phyloP scores from a whole-genome alignment of 116 monocot species.

The Trichopus zeylanicus region DNA sequence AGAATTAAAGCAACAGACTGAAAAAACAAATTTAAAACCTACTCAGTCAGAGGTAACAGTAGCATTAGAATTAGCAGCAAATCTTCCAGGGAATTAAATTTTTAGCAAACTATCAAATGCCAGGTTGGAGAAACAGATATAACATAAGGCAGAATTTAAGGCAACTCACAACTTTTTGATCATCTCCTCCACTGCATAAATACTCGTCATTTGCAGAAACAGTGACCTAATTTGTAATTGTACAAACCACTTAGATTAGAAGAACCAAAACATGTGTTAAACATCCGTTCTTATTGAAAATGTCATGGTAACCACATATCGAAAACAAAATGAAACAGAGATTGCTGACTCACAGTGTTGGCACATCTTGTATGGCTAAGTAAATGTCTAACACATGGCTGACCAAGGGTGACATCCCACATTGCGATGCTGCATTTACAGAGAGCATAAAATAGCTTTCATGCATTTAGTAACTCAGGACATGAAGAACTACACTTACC shows the following conservation, averaged over 20 bases:
- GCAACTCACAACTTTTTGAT: slow-evolving; percentile 82
- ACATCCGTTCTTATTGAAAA: neutral
- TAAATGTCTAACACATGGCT: slow-evolving; percentile 63
- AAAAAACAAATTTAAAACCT: too few species aligned
- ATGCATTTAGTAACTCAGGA: neutral
- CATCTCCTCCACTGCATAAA: slow-evolving; percentile 73
- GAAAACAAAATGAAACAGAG: neutral
- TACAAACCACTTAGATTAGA: neutral
- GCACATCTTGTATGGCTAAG: slow-evolving; percentile 45
- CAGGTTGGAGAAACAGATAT: neutral
- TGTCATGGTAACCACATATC: neutral
- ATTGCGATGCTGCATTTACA: slow-evolving; percentile 49
- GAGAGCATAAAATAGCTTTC: neutral
- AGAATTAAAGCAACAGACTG: too few species aligned
- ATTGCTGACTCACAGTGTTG: slow-evolving; percentile 43
- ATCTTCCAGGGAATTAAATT: too few species aligned
- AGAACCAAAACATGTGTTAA: neutral
- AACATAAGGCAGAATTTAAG: neutral
- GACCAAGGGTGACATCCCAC: slow-evolving; percentile 81
- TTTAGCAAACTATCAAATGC: too few species aligned
- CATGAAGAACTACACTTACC: slow-evolving; percentile 22
- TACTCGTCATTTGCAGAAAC: slow-evolving; percentile 75
- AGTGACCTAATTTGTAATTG: slow-evolving; percentile 38
- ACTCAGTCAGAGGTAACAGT: too few species aligned
- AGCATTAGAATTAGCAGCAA: too few species aligned